phyloP scores from a whole-genome alignment of 2,329 filamentous ascomycete genomes.

The Fusarium kyushuense region DNA sequence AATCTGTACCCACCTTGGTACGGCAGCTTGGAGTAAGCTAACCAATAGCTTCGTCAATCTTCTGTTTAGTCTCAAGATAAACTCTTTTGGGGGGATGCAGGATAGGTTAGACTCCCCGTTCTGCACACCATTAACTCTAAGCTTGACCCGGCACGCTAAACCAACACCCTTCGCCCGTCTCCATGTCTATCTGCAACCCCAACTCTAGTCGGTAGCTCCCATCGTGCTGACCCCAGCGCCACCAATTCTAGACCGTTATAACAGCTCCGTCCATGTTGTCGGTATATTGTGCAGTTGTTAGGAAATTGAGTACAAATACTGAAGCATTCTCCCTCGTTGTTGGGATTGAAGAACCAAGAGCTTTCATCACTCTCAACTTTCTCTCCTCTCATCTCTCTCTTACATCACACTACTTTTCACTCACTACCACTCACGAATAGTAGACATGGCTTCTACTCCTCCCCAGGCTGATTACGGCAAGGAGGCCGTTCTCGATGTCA shows the following conservation, averaged over 20 bases:
- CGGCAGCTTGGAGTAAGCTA: conserved; percentile 1
- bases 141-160: conserved; percentile 2
- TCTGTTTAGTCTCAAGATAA: conserved; percentile 28
- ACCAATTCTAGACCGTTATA: conserved; percentile 39
- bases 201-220: background rate
- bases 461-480: conserved; percentile 37
- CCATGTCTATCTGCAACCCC: conserved; percentile 19
- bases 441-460: conserved; percentile 35
- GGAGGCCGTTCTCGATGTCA: conserved; percentile 37
- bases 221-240: conserved; percentile 19
- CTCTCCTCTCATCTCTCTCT: background rate
- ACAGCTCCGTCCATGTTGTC: conserved; percentile 16
- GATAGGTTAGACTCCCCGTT: conserved; percentile 36
- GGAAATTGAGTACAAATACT: conserved; percentile 39
- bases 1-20: conserved; percentile 36
- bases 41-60: conserved; percentile 16
- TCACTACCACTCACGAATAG: conserved; percentile 1
- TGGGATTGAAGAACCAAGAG: conserved; percentile 36
- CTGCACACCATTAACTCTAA: conserved; percentile 35
- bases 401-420: conserved; percentile 11
- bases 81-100: conserved; percentile 26
- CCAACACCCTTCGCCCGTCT: conserved; percentile 21
- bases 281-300: conserved; percentile 10
- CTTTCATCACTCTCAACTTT: conserved; percentile 31
- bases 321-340: conserved; percentile 9